Evolutionary conservation across 1,284 basidiomycete species (phyloP), one percentile per base, ranked within the genome.

Genomic region (Cryptococcus wingfieldii): DNA sequence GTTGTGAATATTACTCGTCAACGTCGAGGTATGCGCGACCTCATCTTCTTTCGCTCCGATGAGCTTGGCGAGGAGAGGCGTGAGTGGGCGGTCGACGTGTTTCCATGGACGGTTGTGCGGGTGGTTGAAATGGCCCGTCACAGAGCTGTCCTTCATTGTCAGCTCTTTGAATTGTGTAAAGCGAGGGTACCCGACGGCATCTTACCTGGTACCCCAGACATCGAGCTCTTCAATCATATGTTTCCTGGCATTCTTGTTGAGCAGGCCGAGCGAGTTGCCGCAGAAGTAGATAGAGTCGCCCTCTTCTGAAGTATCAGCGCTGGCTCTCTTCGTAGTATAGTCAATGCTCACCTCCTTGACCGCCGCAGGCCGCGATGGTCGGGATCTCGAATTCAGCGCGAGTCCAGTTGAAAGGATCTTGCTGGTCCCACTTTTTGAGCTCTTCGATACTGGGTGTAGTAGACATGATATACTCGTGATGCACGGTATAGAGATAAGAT

Each of bases 1-100:
- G 54, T 92, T 84, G 79, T 98, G 93, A 56, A 99, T 81, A 79
- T 98, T 98, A 66, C 86, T 85, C 27, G 96, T 98, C 71, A 98
- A 79, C 23, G 92, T 92, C 66, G 89, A 86, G 85, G 95, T 95
- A 77, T 90, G 92, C 16, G 89, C 89, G 42, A 98, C 89, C 81
- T 99, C 95, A 59, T 82, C 80, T 72, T 87, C 84, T 60, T 85
- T 84, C 52, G 93, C 92, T 62, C 93, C 95, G 60, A 97, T 84
- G 55, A 98, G 71, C 59, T 87, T 83, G 51, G 90, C 89, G 47
- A 97, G 82, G n/a, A 86, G 74, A 6, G 87, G 86, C 16, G 84
- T 84, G 50, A 90, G 82, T 42, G 82, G 80, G 66, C 88, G 86
- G 53, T 88, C 85, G 58, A 89, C 86, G 67, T 83, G 80, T 71